Percentiles rank a stretch among this genome's conserved stretches.
These are phyloP conservation scores for Verticillium nubilum DNA, from an alignment of 2,329 filamentous ascomycete species.

Conservation along the genomic window DNA sequence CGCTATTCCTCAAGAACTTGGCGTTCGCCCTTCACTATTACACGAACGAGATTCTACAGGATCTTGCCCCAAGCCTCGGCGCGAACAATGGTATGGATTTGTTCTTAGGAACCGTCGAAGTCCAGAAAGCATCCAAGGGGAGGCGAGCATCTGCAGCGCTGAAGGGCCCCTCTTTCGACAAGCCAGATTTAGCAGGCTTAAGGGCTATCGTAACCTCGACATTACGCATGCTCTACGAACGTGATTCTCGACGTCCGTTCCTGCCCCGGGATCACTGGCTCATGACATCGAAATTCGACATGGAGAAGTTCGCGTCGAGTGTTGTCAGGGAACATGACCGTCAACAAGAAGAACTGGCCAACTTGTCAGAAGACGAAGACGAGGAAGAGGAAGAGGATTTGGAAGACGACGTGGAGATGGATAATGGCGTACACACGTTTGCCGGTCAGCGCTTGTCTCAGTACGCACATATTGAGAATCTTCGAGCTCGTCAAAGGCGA, in stretches of 20 bases:
- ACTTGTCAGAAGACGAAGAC: constrained; percentile 13
- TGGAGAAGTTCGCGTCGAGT: constrained; percentile 78
- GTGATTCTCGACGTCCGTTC: constrained; percentile 84
- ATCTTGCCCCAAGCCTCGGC: constrained; percentile 1
- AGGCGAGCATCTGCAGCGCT: neutral
- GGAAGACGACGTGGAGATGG: constrained; percentile 13
- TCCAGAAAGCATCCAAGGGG: constrained; percentile 1
- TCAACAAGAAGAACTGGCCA: constrained; percentile 51
- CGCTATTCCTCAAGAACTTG: constrained; percentile 82
- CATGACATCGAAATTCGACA: constrained; percentile 83
- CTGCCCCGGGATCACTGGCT: constrained; percentile 84
- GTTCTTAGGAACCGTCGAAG: constrained; percentile 5
- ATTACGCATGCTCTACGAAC: constrained; percentile 83
- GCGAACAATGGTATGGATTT: constrained; percentile 8
- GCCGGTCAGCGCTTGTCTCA: constrained; percentile 57
- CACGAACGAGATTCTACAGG: constrained; percentile 52
- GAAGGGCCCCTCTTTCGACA: constrained; percentile 11
- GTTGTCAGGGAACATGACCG: constrained; percentile 86
- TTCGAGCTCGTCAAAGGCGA: constrained; percentile 60
- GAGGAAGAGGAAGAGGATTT: constrained; percentile 27
- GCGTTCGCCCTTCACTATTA: constrained; percentile 88
- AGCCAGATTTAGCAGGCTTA: constrained; percentile 68
- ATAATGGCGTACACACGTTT: constrained; percentile 21
- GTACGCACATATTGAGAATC: constrained; percentile 57
- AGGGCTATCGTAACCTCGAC: constrained; percentile 75